Evolutionary conservation across 768 basidiomycete species (phyloP).

Genomic region (Piloderma croceum): DNA sequence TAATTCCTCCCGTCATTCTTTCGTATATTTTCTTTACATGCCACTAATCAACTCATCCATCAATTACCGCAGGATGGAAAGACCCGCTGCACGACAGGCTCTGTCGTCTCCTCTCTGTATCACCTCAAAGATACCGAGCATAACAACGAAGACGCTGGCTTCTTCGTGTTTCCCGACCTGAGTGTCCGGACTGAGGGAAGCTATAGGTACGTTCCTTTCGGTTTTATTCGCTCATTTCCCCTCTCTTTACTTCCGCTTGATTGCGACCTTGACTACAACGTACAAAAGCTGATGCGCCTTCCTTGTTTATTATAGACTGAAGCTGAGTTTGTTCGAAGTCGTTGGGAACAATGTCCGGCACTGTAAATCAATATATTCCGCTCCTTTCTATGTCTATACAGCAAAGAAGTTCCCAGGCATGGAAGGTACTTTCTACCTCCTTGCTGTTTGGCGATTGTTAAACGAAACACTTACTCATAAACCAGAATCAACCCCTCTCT

Average conservation of each 20-base stretch:
- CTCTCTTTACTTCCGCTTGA: too few relatives aligned
- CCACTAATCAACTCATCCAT: too few relatives aligned
- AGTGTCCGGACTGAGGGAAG: conserved; percentile 89
- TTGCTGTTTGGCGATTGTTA: conserved; percentile 30
- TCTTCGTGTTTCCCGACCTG: conserved; percentile 95
- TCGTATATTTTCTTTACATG: conserved; percentile 1
- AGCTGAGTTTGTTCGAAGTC: conserved; percentile 81
- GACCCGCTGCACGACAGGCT: conserved; percentile 87
- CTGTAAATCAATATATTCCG: conserved; percentile 85
- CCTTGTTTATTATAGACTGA: conserved; percentile 28
- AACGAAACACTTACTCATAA: conserved; percentile 85
- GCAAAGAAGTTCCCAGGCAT: conserved; percentile 97
- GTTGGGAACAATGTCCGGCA: conserved; percentile 84
- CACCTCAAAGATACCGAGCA: conserved; percentile 72
- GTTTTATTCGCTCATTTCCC: too few relatives aligned
- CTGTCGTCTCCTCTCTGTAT: conserved; percentile 84
- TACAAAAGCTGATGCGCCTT: too few relatives aligned
- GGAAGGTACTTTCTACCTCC: conserved; percentile 57
- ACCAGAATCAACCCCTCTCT: conserved; percentile 89
- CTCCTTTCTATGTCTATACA: conserved; percentile 90
- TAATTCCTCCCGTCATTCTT: background rate
- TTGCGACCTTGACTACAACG: too few relatives aligned
- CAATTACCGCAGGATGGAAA: conserved; percentile 82
- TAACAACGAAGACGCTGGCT: conserved; percentile 68
- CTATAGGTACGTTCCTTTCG: too few relatives aligned